A percentile compares a stretch with the other conserved stretches of the same genome.
Conservation (phyloP, 805 yeast genomes). For the Candida gorgasii region DNA sequence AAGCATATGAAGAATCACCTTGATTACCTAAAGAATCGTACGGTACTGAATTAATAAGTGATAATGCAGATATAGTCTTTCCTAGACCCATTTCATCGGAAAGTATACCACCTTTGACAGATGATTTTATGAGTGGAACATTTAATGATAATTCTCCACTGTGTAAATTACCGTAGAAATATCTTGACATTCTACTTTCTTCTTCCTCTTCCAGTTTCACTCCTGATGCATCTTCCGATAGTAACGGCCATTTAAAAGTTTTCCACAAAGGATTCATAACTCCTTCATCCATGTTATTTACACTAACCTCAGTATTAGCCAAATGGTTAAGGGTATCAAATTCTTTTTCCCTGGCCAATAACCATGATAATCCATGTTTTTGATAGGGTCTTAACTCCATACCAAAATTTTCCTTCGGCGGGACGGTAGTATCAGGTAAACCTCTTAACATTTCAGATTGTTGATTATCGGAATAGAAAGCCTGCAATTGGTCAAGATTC, state of each 20-base stretch:
- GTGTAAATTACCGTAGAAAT: conserved; percentile 75
- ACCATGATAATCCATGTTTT: conserved; percentile 84
- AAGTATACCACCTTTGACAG: conserved; percentile 78
- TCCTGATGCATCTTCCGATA: too few species aligned
- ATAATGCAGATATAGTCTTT: conserved; percentile 80
- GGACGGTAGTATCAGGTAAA: conserved; percentile 64
- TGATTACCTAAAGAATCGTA: conserved; percentile 36
- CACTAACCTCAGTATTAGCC: conserved; percentile 23
- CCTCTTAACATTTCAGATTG: conserved; percentile 54
- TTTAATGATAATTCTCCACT: conserved; percentile 75
- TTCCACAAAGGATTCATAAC: conserved; percentile 86
- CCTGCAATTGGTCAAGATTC: conserved; percentile 70
- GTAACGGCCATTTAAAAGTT: conserved; percentile 80
- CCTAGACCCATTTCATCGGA: conserved; percentile 99
- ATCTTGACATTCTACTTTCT: conserved; percentile 13
- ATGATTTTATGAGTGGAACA: conserved; percentile 62
- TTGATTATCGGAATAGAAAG: conserved; percentile 73
- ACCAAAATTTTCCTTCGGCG: conserved; percentile 48
- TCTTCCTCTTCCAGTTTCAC: conserved; percentile 1
- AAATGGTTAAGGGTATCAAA: conserved; percentile 42
- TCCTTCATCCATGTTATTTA: conserved; percentile 41
- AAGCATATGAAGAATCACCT: conserved; percentile 50
- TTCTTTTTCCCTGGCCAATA: conserved; percentile 77
- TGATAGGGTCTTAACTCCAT: conserved; percentile 74
- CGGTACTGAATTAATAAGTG: conserved; percentile 69